These are phyloP conservation scores for Gossypium ekmanianum DNA, from an alignment of 345 rosid species.

Conservation along the genomic window DNA sequence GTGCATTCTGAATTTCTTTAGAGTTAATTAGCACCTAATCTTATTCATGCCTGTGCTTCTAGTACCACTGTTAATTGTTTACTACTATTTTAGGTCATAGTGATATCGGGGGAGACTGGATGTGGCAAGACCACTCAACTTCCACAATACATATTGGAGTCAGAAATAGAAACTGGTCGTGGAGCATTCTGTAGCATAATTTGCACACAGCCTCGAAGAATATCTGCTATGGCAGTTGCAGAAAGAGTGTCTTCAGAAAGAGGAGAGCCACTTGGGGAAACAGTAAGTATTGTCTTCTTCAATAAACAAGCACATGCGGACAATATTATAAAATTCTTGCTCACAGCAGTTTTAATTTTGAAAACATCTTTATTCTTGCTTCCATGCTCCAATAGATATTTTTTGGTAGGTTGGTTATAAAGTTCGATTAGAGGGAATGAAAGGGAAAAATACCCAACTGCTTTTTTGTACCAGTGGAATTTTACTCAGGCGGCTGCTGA, in stretches of 20 bases:
- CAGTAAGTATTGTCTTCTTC: slow-evolving; percentile 50
- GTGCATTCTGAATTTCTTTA: neutral
- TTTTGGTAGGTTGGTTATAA: slow-evolving; percentile 94
- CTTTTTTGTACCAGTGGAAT: slow-evolving; percentile 98
- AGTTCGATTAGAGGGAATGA: slow-evolving; percentile 97
- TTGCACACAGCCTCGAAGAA: slow-evolving; percentile 97
- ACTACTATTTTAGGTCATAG: slow-evolving; percentile 54
- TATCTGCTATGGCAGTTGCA: slow-evolving; percentile 94
- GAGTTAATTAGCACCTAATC: neutral
- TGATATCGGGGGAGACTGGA: slow-evolving; percentile 98
- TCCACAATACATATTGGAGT: slow-evolving; percentile 91
- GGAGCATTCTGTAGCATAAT: slow-evolving; percentile 97
- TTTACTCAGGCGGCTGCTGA: slow-evolving; percentile 76
- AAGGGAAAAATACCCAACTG: slow-evolving; percentile 88
- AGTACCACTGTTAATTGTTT: neutral
- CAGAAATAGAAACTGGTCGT: slow-evolving; percentile 97
- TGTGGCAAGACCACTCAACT: slow-evolving; percentile 99
- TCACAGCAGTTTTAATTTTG: slow-evolving; percentile 15
- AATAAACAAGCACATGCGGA: neutral
- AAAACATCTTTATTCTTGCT: slow-evolving; percentile 39
- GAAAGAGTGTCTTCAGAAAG: slow-evolving; percentile 94
- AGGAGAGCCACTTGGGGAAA: slow-evolving; percentile 98
- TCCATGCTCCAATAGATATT: slow-evolving; percentile 47
- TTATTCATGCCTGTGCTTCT: slow-evolving; percentile 6
- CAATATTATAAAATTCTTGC: slow-evolving; percentile 7